A percentile compares a stretch with the other conserved stretches of the same genome.
phyloP scores from a whole-genome alignment of 306 rosid genomes.

The Lathyrus sativus region DNA sequence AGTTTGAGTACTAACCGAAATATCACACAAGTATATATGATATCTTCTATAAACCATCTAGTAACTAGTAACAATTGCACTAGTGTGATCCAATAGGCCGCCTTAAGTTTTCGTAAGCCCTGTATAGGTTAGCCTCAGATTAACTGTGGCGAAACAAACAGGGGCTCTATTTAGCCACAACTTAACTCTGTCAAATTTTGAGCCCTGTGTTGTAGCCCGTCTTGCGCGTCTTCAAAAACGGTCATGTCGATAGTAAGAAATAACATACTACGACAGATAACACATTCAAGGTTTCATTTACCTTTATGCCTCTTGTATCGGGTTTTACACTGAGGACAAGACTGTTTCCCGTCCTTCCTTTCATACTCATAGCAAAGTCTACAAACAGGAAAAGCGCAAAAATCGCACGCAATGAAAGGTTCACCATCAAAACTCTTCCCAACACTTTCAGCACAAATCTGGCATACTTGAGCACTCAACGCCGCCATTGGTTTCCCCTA shows the following conservation, averaged over 20 bases:
- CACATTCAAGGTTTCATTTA: constrained; percentile 11
- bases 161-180: too few relatives aligned
- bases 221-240: too few relatives aligned
- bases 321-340: constrained; percentile 97
- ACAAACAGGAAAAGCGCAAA: constrained; percentile 88
- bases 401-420: constrained; percentile 72
- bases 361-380: constrained; percentile 96
- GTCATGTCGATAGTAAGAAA: too few relatives aligned
- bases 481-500: constrained; percentile 64
- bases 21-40: background rate
- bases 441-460: constrained; percentile 81
- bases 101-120: too few relatives aligned
- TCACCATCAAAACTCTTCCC: constrained; percentile 84
- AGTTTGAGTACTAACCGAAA: background rate
- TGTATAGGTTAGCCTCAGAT: too few relatives aligned
- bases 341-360: constrained; percentile 92
- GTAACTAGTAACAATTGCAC: background rate
- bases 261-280: too few relatives aligned
- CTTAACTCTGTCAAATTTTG: too few relatives aligned
- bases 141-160: too few relatives aligned
- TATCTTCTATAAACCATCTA: background rate
- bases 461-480: constrained; percentile 71
- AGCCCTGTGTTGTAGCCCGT: too few relatives aligned
- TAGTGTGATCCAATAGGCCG: background rate
- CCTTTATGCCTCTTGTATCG: constrained; percentile 92